Base-by-base conservation (phyloP, 306 rosid genomes). In the Arachis stenosperma region DNA sequence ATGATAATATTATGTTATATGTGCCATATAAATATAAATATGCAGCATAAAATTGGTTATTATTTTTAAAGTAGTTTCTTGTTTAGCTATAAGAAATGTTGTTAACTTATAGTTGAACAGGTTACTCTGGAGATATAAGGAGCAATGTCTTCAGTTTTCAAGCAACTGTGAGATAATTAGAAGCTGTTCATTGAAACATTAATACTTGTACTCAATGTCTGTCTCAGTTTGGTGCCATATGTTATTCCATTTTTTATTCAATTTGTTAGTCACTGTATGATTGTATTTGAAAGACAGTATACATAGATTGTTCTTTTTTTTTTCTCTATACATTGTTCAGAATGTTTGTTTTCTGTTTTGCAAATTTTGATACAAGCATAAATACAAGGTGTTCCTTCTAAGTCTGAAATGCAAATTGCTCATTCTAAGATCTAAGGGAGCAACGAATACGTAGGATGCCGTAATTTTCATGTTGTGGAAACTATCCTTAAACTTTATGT, bases 121-220 rank as follows among this genome's bases (percentile, higher is more conserved):
- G 61, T 58, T 41, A 53, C 17, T 81, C 69, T 77, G 62, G 58
- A 29, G 12, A 65, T 69, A 43, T 62, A 55, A 61, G 72, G 22
- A 44, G 36, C 36, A 67, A 56, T 47, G 15, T 71, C 10, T 12
- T 2, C 71, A 50, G 69, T 70, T 46, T 82, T 64, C 55, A 66
- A 69, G 76, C 60, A 78, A 63, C 44, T 22, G 63, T 56, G 60
- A 55, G 37, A 77, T 81, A 44, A 41, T 52, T 14, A 56, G 64
- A 41, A 76, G 46, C 51, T 42, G 54, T 71, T 70, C 65, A 47
- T 60, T 53, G 6, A 13, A 75, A 27, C 59, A 69, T 55, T 75
- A 51, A 43, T 53, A 53, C 48, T 9, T 61, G 70, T 81, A 46
- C 37, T 59, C 29, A 33, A 3, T 33, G 37, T 22, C 64, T 54